These are phyloP conservation scores for Tetraselmis chui DNA, from an alignment of 139 green algal genomes.

Conservation along the genomic window DNA sequence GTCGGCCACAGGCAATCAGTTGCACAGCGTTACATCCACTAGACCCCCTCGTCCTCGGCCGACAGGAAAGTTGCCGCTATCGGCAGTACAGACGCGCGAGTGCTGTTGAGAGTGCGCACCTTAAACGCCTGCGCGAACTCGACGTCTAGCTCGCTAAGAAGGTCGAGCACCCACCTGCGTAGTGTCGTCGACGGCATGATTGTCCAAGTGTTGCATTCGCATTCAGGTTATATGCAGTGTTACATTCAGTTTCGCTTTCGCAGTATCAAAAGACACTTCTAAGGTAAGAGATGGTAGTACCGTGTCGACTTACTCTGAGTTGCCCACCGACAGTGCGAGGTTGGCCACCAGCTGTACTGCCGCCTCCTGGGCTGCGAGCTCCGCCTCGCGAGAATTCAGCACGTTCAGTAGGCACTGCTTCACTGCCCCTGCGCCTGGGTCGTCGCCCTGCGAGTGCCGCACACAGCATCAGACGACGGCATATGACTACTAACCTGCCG, in stretches of 20 bases:
- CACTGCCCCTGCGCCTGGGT: not conserved
- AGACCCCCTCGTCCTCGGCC: no score
- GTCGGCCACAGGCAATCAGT: no score
- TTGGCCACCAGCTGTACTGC: not conserved
- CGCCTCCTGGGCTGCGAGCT: not conserved
- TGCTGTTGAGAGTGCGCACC: no score
- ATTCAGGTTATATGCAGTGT: no score
- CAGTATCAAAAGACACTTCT: no score
- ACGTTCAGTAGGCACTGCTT: not conserved
- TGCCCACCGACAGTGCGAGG: not conserved
- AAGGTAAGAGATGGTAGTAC: no score
- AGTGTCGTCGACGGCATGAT: no score
- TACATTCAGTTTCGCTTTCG: no score
- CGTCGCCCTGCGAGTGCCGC: not conserved
- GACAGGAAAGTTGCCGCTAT: no score
- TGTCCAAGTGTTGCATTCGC: no score
- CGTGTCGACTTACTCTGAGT: not conserved
- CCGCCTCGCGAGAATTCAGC: not conserved
- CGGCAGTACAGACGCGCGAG: no score
- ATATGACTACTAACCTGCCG: not conserved
- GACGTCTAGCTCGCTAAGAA: not conserved
- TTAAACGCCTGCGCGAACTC: not conserved
- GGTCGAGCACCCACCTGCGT: not conserved
- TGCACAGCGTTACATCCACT: no score
- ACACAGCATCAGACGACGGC: not conserved